Evolutionary conservation across 2,329 filamentous ascomycete species (phyloP).

Genomic region (Tricladium varicosporioides): DNA sequence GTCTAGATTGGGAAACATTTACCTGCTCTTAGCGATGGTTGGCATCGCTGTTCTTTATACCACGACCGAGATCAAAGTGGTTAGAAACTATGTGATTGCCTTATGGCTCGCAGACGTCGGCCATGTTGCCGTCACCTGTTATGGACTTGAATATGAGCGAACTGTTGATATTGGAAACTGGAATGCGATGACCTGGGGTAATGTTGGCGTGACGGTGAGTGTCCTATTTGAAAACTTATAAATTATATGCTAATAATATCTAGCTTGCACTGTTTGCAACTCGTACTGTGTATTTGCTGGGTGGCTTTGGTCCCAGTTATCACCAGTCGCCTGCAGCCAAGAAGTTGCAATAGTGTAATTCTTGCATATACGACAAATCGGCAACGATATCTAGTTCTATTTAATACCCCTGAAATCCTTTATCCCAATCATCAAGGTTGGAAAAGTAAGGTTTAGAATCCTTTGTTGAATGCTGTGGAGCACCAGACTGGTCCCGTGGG

Average conservation of each 20-base stretch:
- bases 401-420: neutral
- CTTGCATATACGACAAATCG: neutral
- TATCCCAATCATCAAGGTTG: neutral
- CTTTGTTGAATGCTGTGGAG: no score
- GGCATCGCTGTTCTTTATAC: conserved; percentile 63
- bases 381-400: neutral
- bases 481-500: no score
- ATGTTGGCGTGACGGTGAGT: conserved; percentile 62
- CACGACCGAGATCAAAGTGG: conserved; percentile 62
- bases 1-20: conserved; percentile 67
- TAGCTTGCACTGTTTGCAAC: conserved; percentile 53
- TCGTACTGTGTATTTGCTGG: conserved; percentile 56
- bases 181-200: conserved; percentile 73
- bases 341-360: conserved; percentile 9
- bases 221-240: neutral
- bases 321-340: neutral
- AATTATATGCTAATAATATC: neutral
- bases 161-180: conserved; percentile 55
- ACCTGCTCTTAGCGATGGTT: conserved; percentile 63
- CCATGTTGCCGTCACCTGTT: conserved; percentile 62
- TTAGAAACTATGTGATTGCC: conserved; percentile 65
- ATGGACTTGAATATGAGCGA: conserved; percentile 54
- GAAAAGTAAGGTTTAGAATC: neutral
- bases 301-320: conserved; percentile 53
- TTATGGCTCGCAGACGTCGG: conserved; percentile 65